A percentile compares a stretch with the other conserved stretches of the same genome.
Conservation (phyloP, 169 alveolate genomes). For the Eimeria sp. region DNA sequence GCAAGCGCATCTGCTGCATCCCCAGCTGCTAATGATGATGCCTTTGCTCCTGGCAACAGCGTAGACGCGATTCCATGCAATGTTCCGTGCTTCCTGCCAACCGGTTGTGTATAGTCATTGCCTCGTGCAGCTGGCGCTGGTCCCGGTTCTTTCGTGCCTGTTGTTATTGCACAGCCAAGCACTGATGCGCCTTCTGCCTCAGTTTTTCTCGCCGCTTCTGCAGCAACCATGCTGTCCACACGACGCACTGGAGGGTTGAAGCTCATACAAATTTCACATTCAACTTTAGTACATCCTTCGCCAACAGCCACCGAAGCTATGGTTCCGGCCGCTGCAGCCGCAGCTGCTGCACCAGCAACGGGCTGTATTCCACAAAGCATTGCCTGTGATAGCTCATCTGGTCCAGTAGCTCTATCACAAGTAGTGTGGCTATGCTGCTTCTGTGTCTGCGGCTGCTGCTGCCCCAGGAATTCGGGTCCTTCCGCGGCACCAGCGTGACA, state of each 20-base stretch:
- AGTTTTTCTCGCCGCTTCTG: neutral
- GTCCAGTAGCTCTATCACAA: neutral
- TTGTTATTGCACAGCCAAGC: neutral
- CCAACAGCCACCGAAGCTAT: neutral
- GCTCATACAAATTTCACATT: neutral
- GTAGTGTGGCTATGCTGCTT: slow-evolving; percentile 2
- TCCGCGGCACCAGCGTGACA: neutral
- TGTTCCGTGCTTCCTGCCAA: neutral
- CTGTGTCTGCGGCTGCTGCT: neutral
- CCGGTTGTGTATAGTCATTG: neutral
- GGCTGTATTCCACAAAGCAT: neutral
- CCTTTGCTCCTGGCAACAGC: neutral
- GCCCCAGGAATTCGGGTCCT: neutral
- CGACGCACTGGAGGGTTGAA: neutral
- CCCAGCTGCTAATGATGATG: neutral
- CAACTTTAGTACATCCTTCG: neutral
- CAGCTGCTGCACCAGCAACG: neutral
- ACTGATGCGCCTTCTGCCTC: neutral
- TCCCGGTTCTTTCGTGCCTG: neutral
- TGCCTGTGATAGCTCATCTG: neutral
- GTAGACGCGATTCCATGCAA: neutral
- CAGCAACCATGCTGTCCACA: neutral
- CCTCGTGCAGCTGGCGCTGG: neutral
- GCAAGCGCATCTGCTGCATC: neutral
- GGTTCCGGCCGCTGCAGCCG: slow-evolving; percentile 6